Evolutionary conservation across 2,329 filamentous ascomycete genomes (phyloP).

Genomic region (Trichoderma citrinoviride): DNA sequence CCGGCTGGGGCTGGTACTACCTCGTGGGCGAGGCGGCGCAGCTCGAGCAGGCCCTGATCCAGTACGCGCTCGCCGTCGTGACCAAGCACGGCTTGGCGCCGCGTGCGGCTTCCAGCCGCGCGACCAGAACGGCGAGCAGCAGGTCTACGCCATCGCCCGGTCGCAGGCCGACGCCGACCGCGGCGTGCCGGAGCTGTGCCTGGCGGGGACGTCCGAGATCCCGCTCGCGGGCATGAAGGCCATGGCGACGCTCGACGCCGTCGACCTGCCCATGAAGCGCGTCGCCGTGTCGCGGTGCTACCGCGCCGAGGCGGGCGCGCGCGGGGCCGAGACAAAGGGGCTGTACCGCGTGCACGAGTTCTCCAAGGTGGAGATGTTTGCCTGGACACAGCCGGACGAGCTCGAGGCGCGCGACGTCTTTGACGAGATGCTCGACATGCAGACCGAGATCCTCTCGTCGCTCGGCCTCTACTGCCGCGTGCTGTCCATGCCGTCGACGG

Average conservation of each 20-base stretch:
- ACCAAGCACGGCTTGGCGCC: conserved; percentile 70
- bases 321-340: conserved; percentile 88
- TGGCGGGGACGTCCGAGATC: conserved; percentile 92
- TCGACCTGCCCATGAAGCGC: conserved; percentile 70
- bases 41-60: conserved; percentile 89
- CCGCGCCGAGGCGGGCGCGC: conserved; percentile 87
- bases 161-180: conserved; percentile 58
- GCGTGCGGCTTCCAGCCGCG: conserved; percentile 94
- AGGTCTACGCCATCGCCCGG: conserved; percentile 80
- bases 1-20: conserved; percentile 98
- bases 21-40: conserved; percentile 86
- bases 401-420: conserved; percentile 60
- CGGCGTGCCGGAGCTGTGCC: conserved; percentile 66
- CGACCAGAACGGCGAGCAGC: conserved; percentile 85
- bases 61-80: conserved; percentile 76
- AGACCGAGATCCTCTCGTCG: conserved; percentile 74
- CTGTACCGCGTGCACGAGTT: conserved; percentile 98
- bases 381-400: conserved; percentile 69
- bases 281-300: conserved; percentile 91
- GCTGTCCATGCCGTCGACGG: conserved; percentile 84
- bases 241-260: conserved; percentile 61
- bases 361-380: conserved; percentile 97
- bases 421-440: conserved; percentile 81
- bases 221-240: conserved; percentile 90
- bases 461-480: conserved; percentile 83